Base-by-base conservation (phyloP, 2,329 filamentous ascomycete genomes). In the Phoma herbarum region DNA sequence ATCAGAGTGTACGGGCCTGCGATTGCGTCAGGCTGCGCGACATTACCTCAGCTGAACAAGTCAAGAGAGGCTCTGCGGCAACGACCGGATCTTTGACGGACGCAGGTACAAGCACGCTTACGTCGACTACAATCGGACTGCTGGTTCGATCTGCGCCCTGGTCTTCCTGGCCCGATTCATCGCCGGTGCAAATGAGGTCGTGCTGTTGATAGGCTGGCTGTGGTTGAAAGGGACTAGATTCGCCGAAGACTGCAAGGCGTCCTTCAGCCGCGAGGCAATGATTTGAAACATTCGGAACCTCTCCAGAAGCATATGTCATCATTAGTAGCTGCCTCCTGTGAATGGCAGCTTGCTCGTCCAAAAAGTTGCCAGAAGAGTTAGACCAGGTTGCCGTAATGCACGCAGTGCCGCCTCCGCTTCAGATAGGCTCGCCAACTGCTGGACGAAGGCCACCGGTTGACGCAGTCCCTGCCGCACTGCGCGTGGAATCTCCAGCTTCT, bases 381-480 rank as follows among this genome's bases (percentile, higher is more conserved):
- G 22, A 25, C 26, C 18, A 16, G 35, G 23, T 39, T 31, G 41
- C 61, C 58, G 52, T 25, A 39, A 76, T 77, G 71, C 69, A 69
- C 26, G 62, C 55, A 41, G 63, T 75, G 8, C 74, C 75, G 4
- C 67, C 64, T 47, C 66, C 68, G 35, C 71, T 77, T 48, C 69
- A 69, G 20, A 64, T 71, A 29, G 73, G 72, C 52, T 69, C 71
- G 41, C 70, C 74, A 18, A 22, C 16, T 12, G 59, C 58, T 26
- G 50, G 57, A 31, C 65, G 70, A 59, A 60, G 62, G 26, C 54
- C 62, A 8, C 68, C 70, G 6, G 60, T 53, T 33, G 61, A 68
- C 14, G 22, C 54, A 11, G 60, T 75, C n/a, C 74, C 76, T 9
- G 54, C 61, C 22, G 67, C 70, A 28, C 68, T 76, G 29, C 73